These are phyloP conservation scores for Thelephora terrestris DNA, from an alignment of 1,284 basidiomycete species.

Conservation along the genomic window DNA sequence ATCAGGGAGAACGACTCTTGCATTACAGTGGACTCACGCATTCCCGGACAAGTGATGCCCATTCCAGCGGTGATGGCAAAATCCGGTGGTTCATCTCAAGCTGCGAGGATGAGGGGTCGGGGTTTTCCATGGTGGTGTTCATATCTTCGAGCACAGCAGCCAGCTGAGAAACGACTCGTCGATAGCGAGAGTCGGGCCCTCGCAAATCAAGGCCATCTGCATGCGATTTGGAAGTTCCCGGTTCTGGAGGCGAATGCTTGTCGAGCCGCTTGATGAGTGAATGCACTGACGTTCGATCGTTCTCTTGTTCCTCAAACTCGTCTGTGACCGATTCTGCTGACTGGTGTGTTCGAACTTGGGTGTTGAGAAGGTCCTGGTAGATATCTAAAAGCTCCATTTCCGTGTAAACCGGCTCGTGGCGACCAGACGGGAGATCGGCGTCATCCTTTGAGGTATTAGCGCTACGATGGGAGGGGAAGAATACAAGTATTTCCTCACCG, in stretches of 20 bases:
- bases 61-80: conserved; percentile 39
- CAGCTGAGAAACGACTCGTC: conserved; percentile 10
- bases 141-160: conserved; percentile 9
- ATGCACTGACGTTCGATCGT: not conserved
- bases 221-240: not conserved
- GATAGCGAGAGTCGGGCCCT: conserved; percentile 4
- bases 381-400: conserved; percentile 40
- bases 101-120: conserved; percentile 16
- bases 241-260: not conserved
- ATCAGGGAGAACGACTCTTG: not conserved
- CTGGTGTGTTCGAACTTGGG: conserved; percentile 20
- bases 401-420: conserved; percentile 28
- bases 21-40: conserved; percentile 20
- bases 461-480: too few relatives aligned
- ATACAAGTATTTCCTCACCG: too few relatives aligned
- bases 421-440: not conserved
- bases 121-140: not conserved
- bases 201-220: not conserved
- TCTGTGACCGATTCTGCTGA: conserved; percentile 11
- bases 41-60: conserved; percentile 34
- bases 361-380: conserved; percentile 45
- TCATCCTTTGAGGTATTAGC: too few relatives aligned
- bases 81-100: conserved; percentile 7
- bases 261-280: not conserved
- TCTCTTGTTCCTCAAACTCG: conserved; percentile 2